These are phyloP conservation scores for Neoboletus magnificus DNA, from an alignment of 768 basidiomycete genomes.

Conservation along the genomic window DNA sequence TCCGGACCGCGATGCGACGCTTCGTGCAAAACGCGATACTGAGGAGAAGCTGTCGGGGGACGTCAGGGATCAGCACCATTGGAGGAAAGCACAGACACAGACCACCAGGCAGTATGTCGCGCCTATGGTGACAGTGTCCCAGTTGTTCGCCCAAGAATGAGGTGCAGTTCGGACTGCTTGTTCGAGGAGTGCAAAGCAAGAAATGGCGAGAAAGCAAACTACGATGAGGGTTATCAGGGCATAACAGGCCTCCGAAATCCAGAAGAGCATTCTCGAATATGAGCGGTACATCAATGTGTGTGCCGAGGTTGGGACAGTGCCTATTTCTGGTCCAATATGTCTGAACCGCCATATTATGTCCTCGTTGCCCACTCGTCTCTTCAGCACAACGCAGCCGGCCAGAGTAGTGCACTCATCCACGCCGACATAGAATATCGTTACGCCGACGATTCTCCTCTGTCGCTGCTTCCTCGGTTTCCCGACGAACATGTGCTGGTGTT, in stretches of 20 bases:
- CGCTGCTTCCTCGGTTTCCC: conserved; percentile 55
- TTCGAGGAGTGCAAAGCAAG: conserved; percentile 60
- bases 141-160: conserved; percentile 55
- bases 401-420: conserved; percentile 45
- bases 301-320: no score
- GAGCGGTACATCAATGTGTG: conserved; percentile 20
- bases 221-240: conserved; percentile 47
- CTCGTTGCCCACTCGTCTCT: conserved; percentile 59
- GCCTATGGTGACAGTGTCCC: conserved; percentile 65
- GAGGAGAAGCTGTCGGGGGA: conserved; percentile 42
- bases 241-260: conserved; percentile 56
- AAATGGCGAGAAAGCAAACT: conserved; percentile 55
- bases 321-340: conserved; percentile 5
- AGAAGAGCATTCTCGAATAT: conserved; percentile 42
- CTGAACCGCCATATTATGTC: conserved; percentile 60
- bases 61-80: not conserved
- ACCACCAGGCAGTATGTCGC: conserved; percentile 72
- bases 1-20: conserved; percentile 62
- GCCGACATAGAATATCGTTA: conserved; percentile 80
- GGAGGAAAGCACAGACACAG: conserved; percentile 30
- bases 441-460: conserved; percentile 70
- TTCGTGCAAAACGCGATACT: conserved; percentile 66
- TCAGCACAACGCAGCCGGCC: conserved; percentile 34
- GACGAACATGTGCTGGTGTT: conserved; percentile 75
- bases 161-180: conserved; percentile 70